Conservation (phyloP, 805 yeast species). For the Maudiozyma barnettii region DNA sequence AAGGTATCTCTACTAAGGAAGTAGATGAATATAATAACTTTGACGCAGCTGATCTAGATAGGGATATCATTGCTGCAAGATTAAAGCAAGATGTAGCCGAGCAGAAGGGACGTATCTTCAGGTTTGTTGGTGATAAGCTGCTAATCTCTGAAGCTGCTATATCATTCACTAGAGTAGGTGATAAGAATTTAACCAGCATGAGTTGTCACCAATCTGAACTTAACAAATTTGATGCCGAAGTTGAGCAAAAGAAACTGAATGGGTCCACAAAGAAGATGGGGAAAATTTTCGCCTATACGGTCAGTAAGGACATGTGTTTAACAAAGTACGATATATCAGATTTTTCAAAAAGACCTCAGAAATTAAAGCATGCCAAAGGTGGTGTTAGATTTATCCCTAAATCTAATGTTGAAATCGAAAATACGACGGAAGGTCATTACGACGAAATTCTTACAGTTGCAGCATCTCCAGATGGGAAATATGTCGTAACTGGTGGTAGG, state of each 20-base stretch:
- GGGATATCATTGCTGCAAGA: slow-evolving; percentile 73
- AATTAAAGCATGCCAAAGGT: slow-evolving; percentile 57
- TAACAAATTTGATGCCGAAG: slow-evolving; percentile 22
- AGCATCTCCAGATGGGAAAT: slow-evolving; percentile 78
- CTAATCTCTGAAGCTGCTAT: slow-evolving; percentile 33
- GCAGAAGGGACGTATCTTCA: slow-evolving; percentile 72
- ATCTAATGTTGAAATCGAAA: slow-evolving; percentile 33
- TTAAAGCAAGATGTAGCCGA: slow-evolving; percentile 85
- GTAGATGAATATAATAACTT: slow-evolving; percentile 41
- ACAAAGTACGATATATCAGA: slow-evolving; percentile 69
- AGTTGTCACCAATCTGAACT: slow-evolving; percentile 31
- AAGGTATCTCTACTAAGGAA: slow-evolving; percentile 9
- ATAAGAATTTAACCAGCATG: slow-evolving; percentile 42
- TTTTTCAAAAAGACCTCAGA: slow-evolving; percentile 48
- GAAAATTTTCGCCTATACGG: slow-evolving; percentile 58
- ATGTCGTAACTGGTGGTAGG: slow-evolving; percentile 82
- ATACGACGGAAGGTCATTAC: slow-evolving; percentile 59
- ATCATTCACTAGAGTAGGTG: slow-evolving; percentile 48
- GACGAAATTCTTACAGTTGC: slow-evolving; percentile 73
- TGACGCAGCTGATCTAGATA: slow-evolving; percentile 86
- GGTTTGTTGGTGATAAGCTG: slow-evolving; percentile 48
- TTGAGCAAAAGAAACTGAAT: slow-evolving; percentile 32
- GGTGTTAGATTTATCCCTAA: slow-evolving; percentile 39
- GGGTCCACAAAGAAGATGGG: slow-evolving; percentile 41
- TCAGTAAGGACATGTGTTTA: slow-evolving; percentile 70